Percentiles rank a stretch among this genome's conserved stretches.
Evolutionary conservation across 495 filamentous ascomycete species (phyloP).

Genomic region (Baudoinia panamericana): DNA sequence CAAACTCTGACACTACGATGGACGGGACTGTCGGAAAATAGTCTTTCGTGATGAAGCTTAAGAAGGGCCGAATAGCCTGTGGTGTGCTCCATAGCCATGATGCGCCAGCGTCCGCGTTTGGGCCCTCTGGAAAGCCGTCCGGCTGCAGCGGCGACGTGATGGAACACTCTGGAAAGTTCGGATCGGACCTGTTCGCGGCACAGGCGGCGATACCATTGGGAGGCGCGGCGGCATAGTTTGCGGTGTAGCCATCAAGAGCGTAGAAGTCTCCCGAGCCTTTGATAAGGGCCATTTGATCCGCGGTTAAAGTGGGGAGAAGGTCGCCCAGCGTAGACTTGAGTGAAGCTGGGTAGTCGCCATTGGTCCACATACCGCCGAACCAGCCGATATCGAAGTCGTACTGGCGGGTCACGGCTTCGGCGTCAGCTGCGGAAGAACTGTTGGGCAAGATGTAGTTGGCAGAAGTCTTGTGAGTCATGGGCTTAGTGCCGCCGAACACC

Average conservation of each 20-base stretch:
- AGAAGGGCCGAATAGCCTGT: constrained; percentile 30
- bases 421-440: constrained; percentile 18
- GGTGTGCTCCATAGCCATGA: constrained; percentile 34
- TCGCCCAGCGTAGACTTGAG: constrained; percentile 18
- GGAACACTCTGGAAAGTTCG: constrained; percentile 32
- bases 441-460: constrained; percentile 27
- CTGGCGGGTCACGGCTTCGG: constrained; percentile 15
- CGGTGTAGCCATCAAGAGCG: constrained; percentile 25
- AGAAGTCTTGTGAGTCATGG: constrained; percentile 30
- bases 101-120: constrained; percentile 29
- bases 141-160: constrained; percentile 11
- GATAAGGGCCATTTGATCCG: constrained; percentile 21
- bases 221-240: constrained; percentile 22
- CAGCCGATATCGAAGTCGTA: constrained; percentile 26
- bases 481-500: constrained; percentile 22
- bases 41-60: constrained; percentile 33
- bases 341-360: constrained; percentile 22
- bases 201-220: constrained; percentile 23
- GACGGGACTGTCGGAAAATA: constrained; percentile 31
- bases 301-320: constrained; percentile 22
- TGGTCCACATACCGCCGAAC: constrained; percentile 23
- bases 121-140: constrained; percentile 25
- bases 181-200: constrained; percentile 22
- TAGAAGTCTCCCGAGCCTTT: constrained; percentile 25
- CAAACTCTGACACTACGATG: constrained; percentile 37